Evolutionary conservation across 208 protist genomes (phyloP).

Genomic region (Crithidia fasciculata): DNA sequence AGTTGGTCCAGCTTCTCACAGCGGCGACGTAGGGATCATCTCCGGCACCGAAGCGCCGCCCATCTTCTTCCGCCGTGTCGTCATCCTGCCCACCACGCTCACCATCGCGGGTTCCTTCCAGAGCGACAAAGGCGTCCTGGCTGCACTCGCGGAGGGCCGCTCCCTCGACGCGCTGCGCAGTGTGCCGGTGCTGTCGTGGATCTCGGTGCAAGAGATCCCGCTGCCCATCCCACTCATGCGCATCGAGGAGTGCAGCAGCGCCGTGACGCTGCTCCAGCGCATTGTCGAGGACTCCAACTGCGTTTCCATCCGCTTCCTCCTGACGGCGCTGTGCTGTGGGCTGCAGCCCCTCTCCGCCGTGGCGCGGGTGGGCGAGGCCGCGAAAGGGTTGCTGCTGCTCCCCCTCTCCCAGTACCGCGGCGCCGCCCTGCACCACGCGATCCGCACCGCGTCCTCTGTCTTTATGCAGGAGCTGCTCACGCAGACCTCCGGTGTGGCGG

Average conservation of each 20-base stretch:
- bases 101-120: slow-evolving; percentile 68
- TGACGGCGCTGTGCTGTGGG: slow-evolving; percentile 54
- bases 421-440: slow-evolving; percentile 33
- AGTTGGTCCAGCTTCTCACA: not conserved
- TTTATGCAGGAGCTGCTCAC: slow-evolving; percentile 42
- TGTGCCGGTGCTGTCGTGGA: slow-evolving; percentile 43
- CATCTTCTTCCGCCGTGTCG: slow-evolving; percentile 65
- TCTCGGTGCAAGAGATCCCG: slow-evolving; percentile 38
- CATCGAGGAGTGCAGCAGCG: slow-evolving; percentile 39
- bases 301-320: slow-evolving; percentile 41
- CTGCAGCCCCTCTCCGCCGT: slow-evolving; percentile 59
- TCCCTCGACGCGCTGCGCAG: slow-evolving; percentile 38
- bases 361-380: slow-evolving; percentile 53
- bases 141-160: slow-evolving; percentile 27
- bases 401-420: slow-evolving; percentile 49
- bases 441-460: slow-evolving; percentile 37
- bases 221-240: slow-evolving; percentile 38
- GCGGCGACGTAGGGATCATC: slow-evolving; percentile 12
- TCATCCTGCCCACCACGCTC: slow-evolving; percentile 52
- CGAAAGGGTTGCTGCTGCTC: slow-evolving; percentile 47
- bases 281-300: slow-evolving; percentile 44
- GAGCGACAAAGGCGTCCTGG: slow-evolving; percentile 34
- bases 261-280: slow-evolving; percentile 26
- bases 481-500: slow-evolving; percentile 35
- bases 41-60: slow-evolving; percentile 39